Conservation (phyloP, 495 filamentous ascomycete genomes). For the Tuber indicum region DNA sequence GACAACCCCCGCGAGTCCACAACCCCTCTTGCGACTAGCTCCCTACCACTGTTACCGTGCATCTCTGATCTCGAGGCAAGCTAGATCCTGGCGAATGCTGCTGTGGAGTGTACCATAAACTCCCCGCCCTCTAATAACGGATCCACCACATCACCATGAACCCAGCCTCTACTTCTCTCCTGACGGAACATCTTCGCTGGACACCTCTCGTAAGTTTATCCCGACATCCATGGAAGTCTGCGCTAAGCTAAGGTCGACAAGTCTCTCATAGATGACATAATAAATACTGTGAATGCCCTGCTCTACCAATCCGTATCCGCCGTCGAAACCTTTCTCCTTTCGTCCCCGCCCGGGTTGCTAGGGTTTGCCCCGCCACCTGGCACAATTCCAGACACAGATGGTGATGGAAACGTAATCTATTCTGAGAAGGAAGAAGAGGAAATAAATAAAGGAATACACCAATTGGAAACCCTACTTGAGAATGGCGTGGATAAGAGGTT, state of each 20-base stretch:
- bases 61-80: not conserved
- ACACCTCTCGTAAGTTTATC: conserved; percentile 68
- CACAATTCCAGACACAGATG: conserved; percentile 51
- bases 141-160: conserved; percentile 11
- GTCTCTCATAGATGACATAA: conserved; percentile 93
- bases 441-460: conserved; percentile 82
- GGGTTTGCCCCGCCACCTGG: conserved; percentile 56
- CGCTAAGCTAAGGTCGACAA: conserved; percentile 42
- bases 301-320: conserved; percentile 76
- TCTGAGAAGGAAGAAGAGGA: conserved; percentile 56
- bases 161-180: conserved; percentile 54
- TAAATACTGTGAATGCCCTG: conserved; percentile 88
- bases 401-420: conserved; percentile 50
- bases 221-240: conserved; percentile 23
- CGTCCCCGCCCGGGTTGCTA: conserved; percentile 61
- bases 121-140: not conserved
- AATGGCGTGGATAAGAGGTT: conserved; percentile 69
- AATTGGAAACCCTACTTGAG: conserved; percentile 91
- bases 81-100: not conserved
- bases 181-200: conserved; percentile 94
- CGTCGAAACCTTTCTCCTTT: conserved; percentile 71
- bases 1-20: not conserved
- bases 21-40: not conserved
- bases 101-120: not conserved
- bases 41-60: not conserved